These are phyloP conservation scores for Lyophyllum shimeji DNA, from an alignment of 768 basidiomycete genomes.

Conservation along the genomic window DNA sequence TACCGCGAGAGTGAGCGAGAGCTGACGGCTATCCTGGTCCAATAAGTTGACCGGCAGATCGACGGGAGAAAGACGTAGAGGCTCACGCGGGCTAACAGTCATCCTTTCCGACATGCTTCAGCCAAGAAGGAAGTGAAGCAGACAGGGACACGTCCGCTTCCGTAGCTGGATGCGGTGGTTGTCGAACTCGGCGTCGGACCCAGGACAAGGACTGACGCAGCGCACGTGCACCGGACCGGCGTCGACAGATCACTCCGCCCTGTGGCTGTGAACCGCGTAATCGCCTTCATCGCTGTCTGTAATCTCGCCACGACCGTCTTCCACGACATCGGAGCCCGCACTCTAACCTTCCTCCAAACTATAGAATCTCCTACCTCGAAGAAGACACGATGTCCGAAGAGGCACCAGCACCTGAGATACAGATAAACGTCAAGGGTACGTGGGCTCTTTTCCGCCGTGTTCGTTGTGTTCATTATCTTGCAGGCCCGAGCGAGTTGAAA, in stretches of 20 bases:
- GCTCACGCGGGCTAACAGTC: too few relatives aligned
- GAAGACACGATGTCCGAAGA: conserved; percentile 50
- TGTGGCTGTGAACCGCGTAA: background rate
- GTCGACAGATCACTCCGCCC: background rate
- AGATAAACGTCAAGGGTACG: conserved; percentile 70
- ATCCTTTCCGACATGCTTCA: too few relatives aligned
- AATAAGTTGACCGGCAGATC: too few relatives aligned
- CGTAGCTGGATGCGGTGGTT: too few relatives aligned
- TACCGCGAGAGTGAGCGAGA: too few relatives aligned
- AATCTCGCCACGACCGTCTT: background rate
- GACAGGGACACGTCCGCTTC: too few relatives aligned
- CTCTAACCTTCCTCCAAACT: background rate
- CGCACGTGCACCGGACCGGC: background rate
- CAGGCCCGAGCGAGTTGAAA: conserved; percentile 89
- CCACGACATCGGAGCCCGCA: background rate
- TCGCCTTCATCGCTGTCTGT: background rate
- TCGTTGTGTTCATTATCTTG: background rate
- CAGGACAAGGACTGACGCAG: background rate
- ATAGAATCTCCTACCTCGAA: background rate
- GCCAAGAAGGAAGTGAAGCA: too few relatives aligned
- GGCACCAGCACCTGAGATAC: conserved; percentile 45
- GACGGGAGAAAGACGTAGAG: too few relatives aligned
- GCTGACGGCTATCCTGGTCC: too few relatives aligned
- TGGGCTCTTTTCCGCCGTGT: background rate
- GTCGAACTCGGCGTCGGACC: too few relatives aligned